Evolutionary conservation across 129 eudicot species (phyloP).

Genomic region (Deinandra increscens): DNA sequence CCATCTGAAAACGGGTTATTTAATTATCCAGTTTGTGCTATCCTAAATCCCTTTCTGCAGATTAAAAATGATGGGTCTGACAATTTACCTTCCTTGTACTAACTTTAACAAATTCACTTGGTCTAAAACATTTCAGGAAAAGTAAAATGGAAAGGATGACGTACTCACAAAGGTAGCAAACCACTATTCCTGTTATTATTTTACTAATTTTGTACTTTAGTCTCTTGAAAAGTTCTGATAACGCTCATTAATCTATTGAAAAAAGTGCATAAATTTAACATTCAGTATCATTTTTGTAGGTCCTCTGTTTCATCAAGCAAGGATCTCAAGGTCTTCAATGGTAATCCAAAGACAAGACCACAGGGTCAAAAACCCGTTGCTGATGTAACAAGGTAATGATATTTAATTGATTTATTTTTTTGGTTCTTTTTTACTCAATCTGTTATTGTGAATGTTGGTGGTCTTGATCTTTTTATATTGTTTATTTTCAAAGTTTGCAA

Average conservation of each 20-base stretch:
- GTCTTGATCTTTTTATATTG: not conserved
- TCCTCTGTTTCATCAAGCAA: constrained; percentile 39
- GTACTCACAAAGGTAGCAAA: too few species aligned
- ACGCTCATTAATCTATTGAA: not conserved
- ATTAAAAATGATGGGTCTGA: too few species aligned
- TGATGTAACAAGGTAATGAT: constrained; percentile 39
- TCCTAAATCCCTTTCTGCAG: too few species aligned
- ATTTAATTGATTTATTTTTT: not conserved
- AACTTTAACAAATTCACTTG: too few species aligned
- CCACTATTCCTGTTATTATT: too few species aligned
- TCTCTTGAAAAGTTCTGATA: not conserved
- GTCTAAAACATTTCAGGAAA: too few species aligned
- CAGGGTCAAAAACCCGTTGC: constrained; percentile 31
- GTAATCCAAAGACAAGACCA: constrained; percentile 31
- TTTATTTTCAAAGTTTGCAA: constrained; percentile 45
- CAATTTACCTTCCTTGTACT: too few species aligned
- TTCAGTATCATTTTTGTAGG: constrained; percentile 25
- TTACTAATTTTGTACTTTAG: too few species aligned
- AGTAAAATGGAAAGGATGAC: too few species aligned
- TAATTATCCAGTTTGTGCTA: too few species aligned
- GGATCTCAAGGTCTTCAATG: constrained; percentile 43
- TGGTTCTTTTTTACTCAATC: not conserved
- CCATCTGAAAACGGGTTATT: too few species aligned
- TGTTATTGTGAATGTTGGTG: not conserved
- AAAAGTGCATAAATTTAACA: not conserved